phyloP scores from a whole-genome alignment of 2,329 filamentous ascomycete species.

The Escovopsis sp. region DNA sequence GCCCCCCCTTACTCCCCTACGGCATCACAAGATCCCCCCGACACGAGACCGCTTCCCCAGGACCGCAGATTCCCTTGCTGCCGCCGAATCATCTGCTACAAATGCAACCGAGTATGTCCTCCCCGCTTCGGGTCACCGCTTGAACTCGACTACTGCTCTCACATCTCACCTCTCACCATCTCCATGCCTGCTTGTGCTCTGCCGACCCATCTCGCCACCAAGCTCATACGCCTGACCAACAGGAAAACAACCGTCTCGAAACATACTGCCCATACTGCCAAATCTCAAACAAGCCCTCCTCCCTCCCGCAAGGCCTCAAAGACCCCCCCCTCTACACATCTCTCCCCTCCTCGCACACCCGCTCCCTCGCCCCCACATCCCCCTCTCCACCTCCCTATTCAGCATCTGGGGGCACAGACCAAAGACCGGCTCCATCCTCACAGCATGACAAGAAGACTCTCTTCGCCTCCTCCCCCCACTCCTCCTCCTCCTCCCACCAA shows the following conservation, averaged over 20 bases:
- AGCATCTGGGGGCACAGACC: no score
- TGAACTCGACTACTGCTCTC: no score
- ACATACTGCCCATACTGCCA: conserved; percentile 63
- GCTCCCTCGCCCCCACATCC: conserved; percentile 5
- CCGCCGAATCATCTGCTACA: conserved; percentile 52
- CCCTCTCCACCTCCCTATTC: neutral
- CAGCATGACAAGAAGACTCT: no score
- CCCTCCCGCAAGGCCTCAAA: conserved; percentile 44
- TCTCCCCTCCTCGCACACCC: conserved; percentile 14
- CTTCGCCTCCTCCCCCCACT: conserved; percentile 25
- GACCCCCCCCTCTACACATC: conserved; percentile 52
- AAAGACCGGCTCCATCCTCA: conserved; percentile 3
- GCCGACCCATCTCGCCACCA: neutral
- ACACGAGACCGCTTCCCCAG: conserved; percentile 21
- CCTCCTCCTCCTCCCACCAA: neutral
- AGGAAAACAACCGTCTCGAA: conserved; percentile 53
- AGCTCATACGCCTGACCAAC: conserved; percentile 6
- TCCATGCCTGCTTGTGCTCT: no score
- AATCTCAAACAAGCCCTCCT: conserved; percentile 43
- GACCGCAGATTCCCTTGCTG: conserved; percentile 55
- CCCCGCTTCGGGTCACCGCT: no score
- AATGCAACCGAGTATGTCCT: conserved; percentile 45
- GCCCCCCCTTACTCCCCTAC: conserved; percentile 38
- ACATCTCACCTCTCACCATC: no score
- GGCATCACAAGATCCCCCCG: conserved; percentile 28